Evolutionary conservation across 768 basidiomycete genomes (phyloP).

Genomic region (Lentinula detonsa): DNA sequence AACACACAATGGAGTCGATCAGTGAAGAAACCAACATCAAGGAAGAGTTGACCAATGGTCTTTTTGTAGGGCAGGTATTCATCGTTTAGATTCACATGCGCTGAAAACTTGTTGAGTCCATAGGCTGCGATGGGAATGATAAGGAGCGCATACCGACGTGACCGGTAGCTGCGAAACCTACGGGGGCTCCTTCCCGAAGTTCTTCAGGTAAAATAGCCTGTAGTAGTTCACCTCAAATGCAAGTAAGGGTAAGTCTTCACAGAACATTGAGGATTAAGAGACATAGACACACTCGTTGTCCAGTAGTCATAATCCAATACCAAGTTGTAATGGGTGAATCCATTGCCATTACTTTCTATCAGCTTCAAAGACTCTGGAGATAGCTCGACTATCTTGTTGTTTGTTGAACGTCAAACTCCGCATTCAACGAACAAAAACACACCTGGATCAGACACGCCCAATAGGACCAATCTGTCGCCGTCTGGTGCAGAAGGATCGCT

Average conservation of each 20-base stretch:
- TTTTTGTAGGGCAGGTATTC: constrained; percentile 91
- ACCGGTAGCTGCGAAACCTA: constrained; percentile 82
- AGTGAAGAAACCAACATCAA: constrained; percentile 59
- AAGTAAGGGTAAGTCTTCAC: neutral
- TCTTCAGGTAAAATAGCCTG: constrained; percentile 76
- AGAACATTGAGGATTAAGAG: neutral
- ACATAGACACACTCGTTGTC: constrained; percentile 57
- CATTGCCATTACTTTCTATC: constrained; percentile 48
- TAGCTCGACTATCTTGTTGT: constrained; percentile 63
- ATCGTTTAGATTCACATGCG: constrained; percentile 85
- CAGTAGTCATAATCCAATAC: constrained; percentile 82
- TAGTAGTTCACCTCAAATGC: constrained; percentile 72
- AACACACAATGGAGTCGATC: neutral
- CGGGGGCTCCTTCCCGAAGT: constrained; percentile 72
- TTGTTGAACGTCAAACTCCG: constrained; percentile 11
- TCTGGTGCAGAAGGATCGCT: constrained; percentile 39
- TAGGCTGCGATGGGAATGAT: neutral
- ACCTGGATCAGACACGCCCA: constrained; percentile 60
- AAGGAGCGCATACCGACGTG: constrained; percentile 66
- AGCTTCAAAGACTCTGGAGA: constrained; percentile 47
- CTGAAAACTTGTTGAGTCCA: constrained; percentile 29
- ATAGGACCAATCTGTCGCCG: constrained; percentile 57
- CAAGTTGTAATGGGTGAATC: constrained; percentile 53
- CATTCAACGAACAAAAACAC: constrained; percentile 11
- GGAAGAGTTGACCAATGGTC: constrained; percentile 85